Evolutionary conservation across 2,329 filamentous ascomycete genomes (phyloP).

Genomic region (Mycocentrospora acerina): DNA sequence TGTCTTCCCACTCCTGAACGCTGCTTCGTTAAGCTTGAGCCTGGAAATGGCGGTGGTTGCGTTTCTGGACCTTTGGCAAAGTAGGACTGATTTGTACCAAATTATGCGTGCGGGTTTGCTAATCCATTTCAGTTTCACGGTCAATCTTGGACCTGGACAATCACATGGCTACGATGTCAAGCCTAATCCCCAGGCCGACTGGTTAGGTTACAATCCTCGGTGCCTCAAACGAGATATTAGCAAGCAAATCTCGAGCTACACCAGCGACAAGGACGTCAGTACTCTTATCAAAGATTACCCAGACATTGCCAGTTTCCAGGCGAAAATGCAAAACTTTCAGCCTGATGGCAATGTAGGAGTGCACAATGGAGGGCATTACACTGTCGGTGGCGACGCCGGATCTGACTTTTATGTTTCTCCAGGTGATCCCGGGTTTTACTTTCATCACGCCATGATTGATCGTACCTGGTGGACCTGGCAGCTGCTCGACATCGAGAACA

Average conservation of each 20-base stretch:
- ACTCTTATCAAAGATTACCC: conserved; percentile 43
- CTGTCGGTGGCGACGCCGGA: conserved; percentile 45
- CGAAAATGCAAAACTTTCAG: conserved; percentile 16
- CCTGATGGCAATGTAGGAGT: conserved; percentile 33
- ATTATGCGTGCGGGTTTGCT: too few species aligned
- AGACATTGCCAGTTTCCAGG: conserved; percentile 41
- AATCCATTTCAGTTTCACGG: conserved; percentile 32
- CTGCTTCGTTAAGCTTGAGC: conserved; percentile 6
- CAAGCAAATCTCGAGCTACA: conserved; percentile 30
- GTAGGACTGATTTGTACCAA: not conserved
- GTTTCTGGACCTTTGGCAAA: conserved; percentile 4
- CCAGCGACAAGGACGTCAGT: conserved; percentile 19
- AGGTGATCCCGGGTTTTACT: conserved; percentile 27
- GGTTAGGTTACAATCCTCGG: conserved; percentile 27
- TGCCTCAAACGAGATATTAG: conserved; percentile 38
- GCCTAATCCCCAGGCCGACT: conserved; percentile 24
- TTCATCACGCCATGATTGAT: conserved; percentile 51
- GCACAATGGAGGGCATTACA: conserved; percentile 47
- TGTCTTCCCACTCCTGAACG: conserved; percentile 10
- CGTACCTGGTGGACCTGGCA: conserved; percentile 53
- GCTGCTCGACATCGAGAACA: conserved; percentile 39
- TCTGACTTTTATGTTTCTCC: conserved; percentile 48
- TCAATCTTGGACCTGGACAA: conserved; percentile 47
- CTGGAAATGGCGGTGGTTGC: conserved; percentile 16
- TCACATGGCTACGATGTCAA: conserved; percentile 38